These are phyloP conservation scores for Erythrophleum fordii DNA, from an alignment of 306 rosid species.

Conservation along the genomic window DNA sequence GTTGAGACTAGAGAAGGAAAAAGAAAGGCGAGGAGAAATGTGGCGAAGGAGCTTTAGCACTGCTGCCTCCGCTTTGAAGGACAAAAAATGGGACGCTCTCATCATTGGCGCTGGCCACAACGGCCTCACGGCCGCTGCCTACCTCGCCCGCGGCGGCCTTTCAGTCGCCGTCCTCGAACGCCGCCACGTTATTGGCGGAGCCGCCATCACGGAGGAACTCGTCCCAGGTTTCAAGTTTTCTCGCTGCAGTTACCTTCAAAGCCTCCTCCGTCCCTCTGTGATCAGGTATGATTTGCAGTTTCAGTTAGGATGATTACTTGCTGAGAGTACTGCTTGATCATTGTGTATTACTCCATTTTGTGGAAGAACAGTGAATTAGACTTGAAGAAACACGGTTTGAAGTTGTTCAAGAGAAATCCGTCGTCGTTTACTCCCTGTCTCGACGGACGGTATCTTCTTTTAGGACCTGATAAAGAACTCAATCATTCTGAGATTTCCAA, in stretches of 20 bases:
- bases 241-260: constrained; percentile 91
- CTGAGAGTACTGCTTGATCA: constrained; percentile 6
- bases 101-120: constrained; percentile 95
- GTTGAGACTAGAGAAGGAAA: background rate
- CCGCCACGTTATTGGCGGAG: constrained; percentile 90
- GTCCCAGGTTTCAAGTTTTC: constrained; percentile 91
- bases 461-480: constrained; percentile 70
- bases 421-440: constrained; percentile 94
- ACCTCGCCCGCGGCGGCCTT: constrained; percentile 85
- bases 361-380: constrained; percentile 65
- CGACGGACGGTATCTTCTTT: constrained; percentile 84
- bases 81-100: constrained; percentile 89
- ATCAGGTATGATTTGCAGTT: constrained; percentile 51
- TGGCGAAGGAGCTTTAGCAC: constrained; percentile 69
- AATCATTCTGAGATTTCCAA: constrained; percentile 83
- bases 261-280: constrained; percentile 86
- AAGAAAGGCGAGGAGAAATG: constrained; percentile 43
- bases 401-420: constrained; percentile 79
- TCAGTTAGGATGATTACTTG: background rate
- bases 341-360: background rate
- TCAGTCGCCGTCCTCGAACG: constrained; percentile 96
- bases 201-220: constrained; percentile 87
- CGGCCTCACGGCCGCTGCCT: constrained; percentile 93
- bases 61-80: constrained; percentile 43
- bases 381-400: constrained; percentile 79